Conservation (phyloP, 805 yeast genomes). For the Saturnispora zaruensis region DNA sequence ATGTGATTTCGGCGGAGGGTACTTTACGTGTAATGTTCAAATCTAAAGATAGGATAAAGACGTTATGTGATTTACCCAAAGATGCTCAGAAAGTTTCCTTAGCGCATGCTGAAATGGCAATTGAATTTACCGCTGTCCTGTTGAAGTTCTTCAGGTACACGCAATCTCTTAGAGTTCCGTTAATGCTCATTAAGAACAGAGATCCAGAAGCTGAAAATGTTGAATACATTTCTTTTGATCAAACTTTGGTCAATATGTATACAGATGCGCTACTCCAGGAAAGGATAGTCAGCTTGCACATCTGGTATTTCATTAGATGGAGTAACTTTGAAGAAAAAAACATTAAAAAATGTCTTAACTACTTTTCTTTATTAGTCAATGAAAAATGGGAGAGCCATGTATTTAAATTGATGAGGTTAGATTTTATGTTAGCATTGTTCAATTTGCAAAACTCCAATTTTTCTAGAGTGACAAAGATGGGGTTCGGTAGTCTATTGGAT, state of each 20-base stretch:
- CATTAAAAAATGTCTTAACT: conserved; percentile 56
- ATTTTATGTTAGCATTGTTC: conserved; percentile 55
- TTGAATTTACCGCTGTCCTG: conserved; percentile 57
- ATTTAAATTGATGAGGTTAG: conserved; percentile 55
- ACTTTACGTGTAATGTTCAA: conserved; percentile 55
- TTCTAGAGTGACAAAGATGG: conserved; percentile 41
- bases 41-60: conserved; percentile 48
- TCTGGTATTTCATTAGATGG: conserved; percentile 51
- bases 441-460: conserved; percentile 45
- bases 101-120: conserved; percentile 47
- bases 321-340: conserved; percentile 53
- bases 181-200: conserved; percentile 20
- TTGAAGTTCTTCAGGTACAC: conserved; percentile 61
- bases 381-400: conserved; percentile 39
- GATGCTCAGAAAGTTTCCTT: conserved; percentile 57
- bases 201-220: conserved; percentile 14
- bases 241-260: conserved; percentile 18
- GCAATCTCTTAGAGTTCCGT: conserved; percentile 40
- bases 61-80: conserved; percentile 52
- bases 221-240: conserved; percentile 8
- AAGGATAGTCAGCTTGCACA: conserved; percentile 54
- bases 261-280: conserved; percentile 45
- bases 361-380: conserved; percentile 60
- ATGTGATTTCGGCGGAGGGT: conserved; percentile 29
- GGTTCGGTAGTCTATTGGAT: conserved; percentile 54